A percentile compares a stretch with the other conserved stretches of the same genome.
phyloP scores from a whole-genome alignment of 306 rosid species.

The Casuarina cunninghamiana region DNA sequence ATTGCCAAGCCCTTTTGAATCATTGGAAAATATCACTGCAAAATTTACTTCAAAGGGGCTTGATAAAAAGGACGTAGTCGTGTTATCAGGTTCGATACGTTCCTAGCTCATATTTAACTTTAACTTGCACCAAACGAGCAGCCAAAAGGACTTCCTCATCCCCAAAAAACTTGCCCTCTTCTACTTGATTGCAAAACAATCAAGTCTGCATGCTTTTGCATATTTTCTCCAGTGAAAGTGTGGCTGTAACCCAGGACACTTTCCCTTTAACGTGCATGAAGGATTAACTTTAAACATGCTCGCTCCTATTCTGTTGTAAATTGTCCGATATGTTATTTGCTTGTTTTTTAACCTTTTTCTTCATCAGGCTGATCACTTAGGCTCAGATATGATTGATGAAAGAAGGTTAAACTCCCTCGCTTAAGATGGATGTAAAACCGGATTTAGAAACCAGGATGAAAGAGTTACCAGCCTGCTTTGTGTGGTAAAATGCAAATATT shows the following conservation, averaged over 20 bases:
- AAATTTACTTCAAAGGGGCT: slow-evolving; percentile 74
- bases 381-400: too few species aligned
- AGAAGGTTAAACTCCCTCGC: too few species aligned
- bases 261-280: too few species aligned
- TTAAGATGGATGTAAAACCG: too few species aligned
- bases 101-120: not conserved
- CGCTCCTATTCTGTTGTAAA: too few species aligned
- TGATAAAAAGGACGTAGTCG: slow-evolving; percentile 66
- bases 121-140: not conserved
- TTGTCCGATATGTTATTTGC: too few species aligned
- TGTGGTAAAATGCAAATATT: not conserved
- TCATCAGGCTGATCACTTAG: too few species aligned
- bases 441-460: too few species aligned
- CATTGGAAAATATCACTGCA: slow-evolving; percentile 56
- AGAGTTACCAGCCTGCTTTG: too few species aligned
- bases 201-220: not conserved
- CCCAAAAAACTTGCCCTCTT: not conserved
- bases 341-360: too few species aligned
- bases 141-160: not conserved
- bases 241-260: not conserved
- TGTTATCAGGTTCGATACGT: slow-evolving; percentile 67
- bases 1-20: slow-evolving; percentile 81
- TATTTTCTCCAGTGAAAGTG: not conserved
- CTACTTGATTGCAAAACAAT: not conserved
- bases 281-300: too few species aligned